Evolutionary conservation across 2,329 filamentous ascomycete species (phyloP), one percentile per base, ranked within the genome.

Genomic region (Neofusicoccum kwambonambiense): DNA sequence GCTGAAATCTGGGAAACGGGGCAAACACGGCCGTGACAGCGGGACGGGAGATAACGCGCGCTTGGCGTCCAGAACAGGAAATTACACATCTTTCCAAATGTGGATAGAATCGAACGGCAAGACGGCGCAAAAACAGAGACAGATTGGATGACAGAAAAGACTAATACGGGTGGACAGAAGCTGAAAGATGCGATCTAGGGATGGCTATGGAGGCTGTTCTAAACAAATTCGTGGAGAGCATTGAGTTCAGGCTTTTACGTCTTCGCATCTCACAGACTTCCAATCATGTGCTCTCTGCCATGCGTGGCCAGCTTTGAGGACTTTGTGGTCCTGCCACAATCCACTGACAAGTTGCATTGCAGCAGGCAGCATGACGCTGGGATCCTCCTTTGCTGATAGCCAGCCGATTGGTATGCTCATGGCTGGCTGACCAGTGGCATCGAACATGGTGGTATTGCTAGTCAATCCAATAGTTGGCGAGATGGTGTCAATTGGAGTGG

Each of bases 331-430:
- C 39, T 80, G 70, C 69, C 73, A 78, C 62, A 75, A 67, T 13
- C 70, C 74, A 19, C 73, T 74, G 4, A 80, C 75, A 45, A 80
- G 69, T 66, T 79, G 76, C 74, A 80, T 76, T 11, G 76, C 73
- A 1, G 74, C 77, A 1, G 78, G 78, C 17, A 80, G 65, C 57
- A 64, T 69, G 3, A 76, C 60, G 1, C 69, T 8, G 52, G 11
- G 54, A 22, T 73, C 69, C n/a, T 69, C 64, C 4, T 65, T 62
- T 4, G 72, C 69, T 19, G 72, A 67, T 1, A 70, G 68, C 50
- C 73, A 74, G 4, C 70, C 70, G 22, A 73, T 69, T 19, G 72
- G 73, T 15, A 75, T 64, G 0, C 71, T 69, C 65, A 75, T 67
- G 12, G 72, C 73, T 31, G 73, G 73, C 52, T 75, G 73, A 1